These are phyloP conservation scores for Fusarium sp. DNA, from an alignment of 2,329 filamentous ascomycete genomes.

Conservation along the genomic window DNA sequence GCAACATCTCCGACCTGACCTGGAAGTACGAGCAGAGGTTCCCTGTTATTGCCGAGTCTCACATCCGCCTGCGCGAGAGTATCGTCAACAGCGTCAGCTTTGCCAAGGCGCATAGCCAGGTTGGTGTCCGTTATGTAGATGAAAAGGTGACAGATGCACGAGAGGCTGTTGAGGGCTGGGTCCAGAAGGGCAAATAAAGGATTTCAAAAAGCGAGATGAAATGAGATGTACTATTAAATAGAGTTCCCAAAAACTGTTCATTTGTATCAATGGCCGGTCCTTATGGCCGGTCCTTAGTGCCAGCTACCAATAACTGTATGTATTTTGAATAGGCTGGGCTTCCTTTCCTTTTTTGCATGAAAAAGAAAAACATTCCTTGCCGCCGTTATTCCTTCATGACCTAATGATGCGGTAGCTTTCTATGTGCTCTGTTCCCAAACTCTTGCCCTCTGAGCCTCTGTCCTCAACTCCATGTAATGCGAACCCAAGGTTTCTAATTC, in stretches of 20 bases:
- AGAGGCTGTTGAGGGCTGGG: constrained; percentile 86
- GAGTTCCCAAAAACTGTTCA: constrained; percentile 47
- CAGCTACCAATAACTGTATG: constrained; percentile 30
- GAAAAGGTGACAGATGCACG: constrained; percentile 81
- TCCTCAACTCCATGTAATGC: constrained; percentile 39
- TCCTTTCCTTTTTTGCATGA: not conserved
- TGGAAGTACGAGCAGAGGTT: constrained; percentile 95
- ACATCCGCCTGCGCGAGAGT: constrained; percentile 76
- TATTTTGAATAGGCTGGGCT: constrained; percentile 27
- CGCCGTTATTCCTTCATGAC: not conserved
- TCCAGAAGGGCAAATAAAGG: constrained; percentile 83
- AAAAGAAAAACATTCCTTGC: constrained; percentile 4
- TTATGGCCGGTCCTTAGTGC: constrained; percentile 20
- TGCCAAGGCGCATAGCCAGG: constrained; percentile 77
- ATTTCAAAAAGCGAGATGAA: constrained; percentile 44
- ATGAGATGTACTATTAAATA: constrained; percentile 54
- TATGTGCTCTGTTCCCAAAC: not conserved
- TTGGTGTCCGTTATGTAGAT: constrained; percentile 78
- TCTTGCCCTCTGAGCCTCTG: constrained; percentile 6
- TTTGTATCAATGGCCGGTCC: constrained; percentile 45
- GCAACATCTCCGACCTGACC: constrained; percentile 84
- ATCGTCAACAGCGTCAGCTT: constrained; percentile 77
- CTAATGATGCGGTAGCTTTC: constrained; percentile 1
- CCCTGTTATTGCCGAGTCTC: constrained; percentile 83
- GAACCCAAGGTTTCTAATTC: constrained; percentile 12